Evolutionary conservation across 352 stramenopile species (phyloP).

Genomic region (Pythium myriotylum): DNA sequence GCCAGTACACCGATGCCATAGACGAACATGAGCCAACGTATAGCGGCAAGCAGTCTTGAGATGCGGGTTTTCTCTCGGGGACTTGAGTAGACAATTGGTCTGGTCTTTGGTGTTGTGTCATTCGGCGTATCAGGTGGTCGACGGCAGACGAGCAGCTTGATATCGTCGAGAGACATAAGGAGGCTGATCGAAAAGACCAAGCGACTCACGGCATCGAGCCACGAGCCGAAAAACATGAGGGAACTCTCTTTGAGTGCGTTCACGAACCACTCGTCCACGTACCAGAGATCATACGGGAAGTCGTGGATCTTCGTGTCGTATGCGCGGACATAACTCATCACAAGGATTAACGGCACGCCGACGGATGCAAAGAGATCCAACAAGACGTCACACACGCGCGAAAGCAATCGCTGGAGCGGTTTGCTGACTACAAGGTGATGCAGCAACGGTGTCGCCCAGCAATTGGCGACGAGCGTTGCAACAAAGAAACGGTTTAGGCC

Average conservation of each 20-base stretch:
- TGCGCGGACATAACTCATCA: constrained; percentile 4
- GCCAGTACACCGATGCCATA: constrained; percentile 28
- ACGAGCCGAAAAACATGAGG: constrained; percentile 41
- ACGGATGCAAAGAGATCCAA: constrained; percentile 29
- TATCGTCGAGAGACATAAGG: constrained; percentile 32
- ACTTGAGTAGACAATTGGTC: background rate
- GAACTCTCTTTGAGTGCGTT: constrained; percentile 30
- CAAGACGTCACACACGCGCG: constrained; percentile 20
- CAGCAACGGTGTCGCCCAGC: constrained; percentile 15
- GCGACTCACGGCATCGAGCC: constrained; percentile 32
- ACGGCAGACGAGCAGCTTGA: constrained; percentile 27
- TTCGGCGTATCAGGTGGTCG: background rate
- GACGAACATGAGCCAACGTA: constrained; percentile 1
- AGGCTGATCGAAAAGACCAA: constrained; percentile 44
- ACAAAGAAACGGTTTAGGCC: constrained; percentile 26
- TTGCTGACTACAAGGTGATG: background rate
- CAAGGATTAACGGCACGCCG: constrained; percentile 18
- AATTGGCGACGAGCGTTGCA: constrained; percentile 25
- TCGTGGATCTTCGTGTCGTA: constrained; percentile 8
- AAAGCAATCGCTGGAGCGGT: constrained; percentile 17
- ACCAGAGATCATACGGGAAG: constrained; percentile 23
- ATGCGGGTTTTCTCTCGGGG: background rate
- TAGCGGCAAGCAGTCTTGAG: background rate
- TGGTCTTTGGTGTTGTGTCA: background rate
- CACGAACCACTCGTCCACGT: constrained; percentile 33